phyloP scores from a whole-genome alignment of 2,329 filamentous ascomycete genomes.

The Neonectria magnoliae region DNA sequence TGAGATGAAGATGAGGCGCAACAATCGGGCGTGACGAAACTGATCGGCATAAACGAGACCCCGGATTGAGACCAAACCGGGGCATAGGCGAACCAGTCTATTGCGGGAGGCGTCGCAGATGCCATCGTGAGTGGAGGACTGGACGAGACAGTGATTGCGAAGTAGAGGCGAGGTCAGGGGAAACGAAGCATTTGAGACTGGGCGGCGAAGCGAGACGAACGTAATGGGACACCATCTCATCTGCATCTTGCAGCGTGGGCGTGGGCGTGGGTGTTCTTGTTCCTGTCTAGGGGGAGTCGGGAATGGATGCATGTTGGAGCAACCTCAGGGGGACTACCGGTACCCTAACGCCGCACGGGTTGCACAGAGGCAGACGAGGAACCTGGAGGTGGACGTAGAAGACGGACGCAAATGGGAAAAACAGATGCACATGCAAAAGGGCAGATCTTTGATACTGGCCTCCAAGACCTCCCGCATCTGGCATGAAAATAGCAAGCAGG shows the following conservation, averaged over 20 bases:
- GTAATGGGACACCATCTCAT: constrained; percentile 1
- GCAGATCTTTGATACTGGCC: not conserved
- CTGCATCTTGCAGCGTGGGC: not conserved
- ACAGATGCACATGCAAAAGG: not conserved
- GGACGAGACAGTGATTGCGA: not conserved
- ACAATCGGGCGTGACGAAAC: constrained; percentile 2
- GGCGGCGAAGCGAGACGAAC: constrained; percentile 1
- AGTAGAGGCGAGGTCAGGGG: not conserved
- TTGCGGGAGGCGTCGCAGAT: constrained; percentile 10
- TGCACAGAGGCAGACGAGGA: not conserved
- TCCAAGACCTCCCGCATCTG: not conserved
- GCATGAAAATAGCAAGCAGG: not conserved
- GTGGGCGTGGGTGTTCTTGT: not conserved
- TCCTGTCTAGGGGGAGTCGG: not conserved
- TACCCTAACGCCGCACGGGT: not conserved
- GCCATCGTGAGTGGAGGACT: constrained; percentile 1
- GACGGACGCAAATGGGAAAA: not conserved
- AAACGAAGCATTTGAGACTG: constrained; percentile 12
- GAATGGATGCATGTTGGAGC: constrained; percentile 6
- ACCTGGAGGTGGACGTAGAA: not conserved
- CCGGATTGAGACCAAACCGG: constrained; percentile 19
- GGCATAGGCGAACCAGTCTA: constrained; percentile 1
- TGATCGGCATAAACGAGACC: constrained; percentile 14
- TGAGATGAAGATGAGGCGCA: constrained; percentile 12
- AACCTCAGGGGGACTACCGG: not conserved